Evolutionary conservation across 169 alveolate genomes (phyloP).

Genomic region (Plasmodium falciparum): DNA sequence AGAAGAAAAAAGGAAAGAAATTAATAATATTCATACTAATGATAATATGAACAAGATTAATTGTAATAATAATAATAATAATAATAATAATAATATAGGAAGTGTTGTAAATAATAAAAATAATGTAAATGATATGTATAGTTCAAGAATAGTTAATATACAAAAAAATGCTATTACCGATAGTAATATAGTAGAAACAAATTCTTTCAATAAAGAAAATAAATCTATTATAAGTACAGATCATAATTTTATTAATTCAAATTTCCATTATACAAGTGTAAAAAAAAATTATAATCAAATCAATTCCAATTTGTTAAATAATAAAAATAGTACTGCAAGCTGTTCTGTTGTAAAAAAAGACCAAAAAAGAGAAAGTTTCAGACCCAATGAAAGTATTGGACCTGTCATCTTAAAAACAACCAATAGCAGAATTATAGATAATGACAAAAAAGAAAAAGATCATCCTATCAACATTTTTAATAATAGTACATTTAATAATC

Average conservation of each 20-base stretch:
- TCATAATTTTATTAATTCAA: not conserved
- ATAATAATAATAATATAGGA: not conserved
- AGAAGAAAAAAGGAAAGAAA: not conserved
- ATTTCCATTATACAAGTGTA: not conserved
- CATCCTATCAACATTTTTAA: no score
- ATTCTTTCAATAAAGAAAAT: not conserved
- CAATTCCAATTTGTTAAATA: constrained; percentile 7
- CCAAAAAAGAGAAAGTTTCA: not conserved
- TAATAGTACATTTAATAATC: no score
- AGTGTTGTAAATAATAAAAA: constrained; percentile 5
- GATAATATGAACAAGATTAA: no score
- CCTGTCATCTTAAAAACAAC: not conserved
- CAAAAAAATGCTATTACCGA: constrained; percentile 1
- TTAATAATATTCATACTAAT: no score
- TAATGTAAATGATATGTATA: constrained; percentile 3
- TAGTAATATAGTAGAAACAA: not conserved
- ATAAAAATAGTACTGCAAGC: not conserved
- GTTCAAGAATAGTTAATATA: constrained; percentile 20
- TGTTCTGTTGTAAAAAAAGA: constrained; percentile 46
- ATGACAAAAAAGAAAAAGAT: not conserved
- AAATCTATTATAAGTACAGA: constrained; percentile 1
- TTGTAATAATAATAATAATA: no score
- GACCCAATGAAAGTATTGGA: not conserved
- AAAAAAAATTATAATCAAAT: constrained; percentile 4
- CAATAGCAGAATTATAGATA: not conserved